These are phyloP conservation scores for Phytophthora rubi DNA, from an alignment of 352 stramenopile genomes.

Conservation along the genomic window DNA sequence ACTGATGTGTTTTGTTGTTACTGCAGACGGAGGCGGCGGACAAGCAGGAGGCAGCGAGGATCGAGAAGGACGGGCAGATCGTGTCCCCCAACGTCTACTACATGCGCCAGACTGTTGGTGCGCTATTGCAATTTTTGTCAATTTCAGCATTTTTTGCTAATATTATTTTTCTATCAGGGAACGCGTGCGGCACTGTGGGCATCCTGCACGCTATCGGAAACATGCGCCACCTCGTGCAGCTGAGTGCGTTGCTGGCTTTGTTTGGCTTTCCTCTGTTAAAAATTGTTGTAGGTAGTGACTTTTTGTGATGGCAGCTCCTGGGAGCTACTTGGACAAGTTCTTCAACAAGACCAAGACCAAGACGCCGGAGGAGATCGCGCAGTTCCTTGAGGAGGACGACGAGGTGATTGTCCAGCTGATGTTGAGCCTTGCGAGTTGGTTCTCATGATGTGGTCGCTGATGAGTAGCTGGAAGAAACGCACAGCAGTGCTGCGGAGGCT, in stretches of 20 bases:
- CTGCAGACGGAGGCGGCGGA: slow-evolving; percentile 75
- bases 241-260: slow-evolving; percentile 50
- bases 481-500: slow-evolving; percentile 90
- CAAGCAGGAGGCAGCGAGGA: slow-evolving; percentile 72
- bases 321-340: slow-evolving; percentile 85
- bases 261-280: neutral
- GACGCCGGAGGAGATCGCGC: slow-evolving; percentile 81
- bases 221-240: slow-evolving; percentile 71
- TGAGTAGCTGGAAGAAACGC: slow-evolving; percentile 89
- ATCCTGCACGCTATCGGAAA: slow-evolving; percentile 96
- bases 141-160: slow-evolving; percentile 11
- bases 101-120: slow-evolving; percentile 96
- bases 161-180: slow-evolving; percentile 58
- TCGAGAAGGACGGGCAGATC: slow-evolving; percentile 74
- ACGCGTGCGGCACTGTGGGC: slow-evolving; percentile 97
- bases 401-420: slow-evolving; percentile 49
- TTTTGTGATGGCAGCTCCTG: slow-evolving; percentile 37
- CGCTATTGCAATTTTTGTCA: neutral
- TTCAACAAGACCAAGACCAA: slow-evolving; percentile 83
- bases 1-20: neutral
- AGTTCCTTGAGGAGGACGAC: slow-evolving; percentile 91
- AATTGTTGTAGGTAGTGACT: no score
- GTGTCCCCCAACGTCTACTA: slow-evolving; percentile 87
- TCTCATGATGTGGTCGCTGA: slow-evolving; percentile 14
- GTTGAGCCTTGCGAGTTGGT: neutral